Percentiles rank a stretch among this genome's conserved stretches.
Conservation (phyloP, 345 rosid species). For the Linum tenue region DNA sequence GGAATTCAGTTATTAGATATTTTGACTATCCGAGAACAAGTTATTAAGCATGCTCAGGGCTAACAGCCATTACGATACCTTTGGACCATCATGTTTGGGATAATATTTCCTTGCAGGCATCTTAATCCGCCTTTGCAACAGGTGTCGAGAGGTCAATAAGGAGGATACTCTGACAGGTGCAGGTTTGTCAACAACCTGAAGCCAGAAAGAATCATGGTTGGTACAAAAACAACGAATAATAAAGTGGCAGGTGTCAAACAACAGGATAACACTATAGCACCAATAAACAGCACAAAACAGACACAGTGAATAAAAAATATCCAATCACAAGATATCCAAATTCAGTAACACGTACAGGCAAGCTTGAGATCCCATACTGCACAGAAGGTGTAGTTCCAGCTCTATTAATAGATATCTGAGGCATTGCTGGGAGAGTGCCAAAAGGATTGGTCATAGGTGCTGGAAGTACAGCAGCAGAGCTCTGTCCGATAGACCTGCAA, state of each 20-base stretch:
- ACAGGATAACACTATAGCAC: background rate
- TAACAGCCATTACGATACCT: constrained; percentile 25
- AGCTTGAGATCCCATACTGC: constrained; percentile 83
- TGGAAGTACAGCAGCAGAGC: constrained; percentile 42
- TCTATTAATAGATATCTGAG: constrained; percentile 75
- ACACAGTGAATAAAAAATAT: background rate
- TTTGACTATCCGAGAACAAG: background rate
- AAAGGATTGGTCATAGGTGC: constrained; percentile 59
- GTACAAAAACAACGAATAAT: background rate
- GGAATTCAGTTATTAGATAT: background rate
- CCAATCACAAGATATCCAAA: constrained; percentile 5
- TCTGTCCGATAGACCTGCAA: constrained; percentile 45
- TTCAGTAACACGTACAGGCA: constrained; percentile 53
- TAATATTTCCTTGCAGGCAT: constrained; percentile 73
- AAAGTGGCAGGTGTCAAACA: background rate
- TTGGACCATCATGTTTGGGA: constrained; percentile 56
- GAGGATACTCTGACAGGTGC: constrained; percentile 69
- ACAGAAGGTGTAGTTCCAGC: constrained; percentile 64
- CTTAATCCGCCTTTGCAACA: constrained; percentile 60
- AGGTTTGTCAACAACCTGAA: constrained; percentile 76
- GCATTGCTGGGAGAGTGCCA: constrained; percentile 86
- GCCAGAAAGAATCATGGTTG: background rate
- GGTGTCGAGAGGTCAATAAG: constrained; percentile 68
- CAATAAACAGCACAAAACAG: background rate
- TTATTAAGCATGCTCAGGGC: background rate